These are phyloP conservation scores for Acanthamoeba polyphaga DNA, from an alignment of 208 protist genomes.

Conservation along the genomic window DNA sequence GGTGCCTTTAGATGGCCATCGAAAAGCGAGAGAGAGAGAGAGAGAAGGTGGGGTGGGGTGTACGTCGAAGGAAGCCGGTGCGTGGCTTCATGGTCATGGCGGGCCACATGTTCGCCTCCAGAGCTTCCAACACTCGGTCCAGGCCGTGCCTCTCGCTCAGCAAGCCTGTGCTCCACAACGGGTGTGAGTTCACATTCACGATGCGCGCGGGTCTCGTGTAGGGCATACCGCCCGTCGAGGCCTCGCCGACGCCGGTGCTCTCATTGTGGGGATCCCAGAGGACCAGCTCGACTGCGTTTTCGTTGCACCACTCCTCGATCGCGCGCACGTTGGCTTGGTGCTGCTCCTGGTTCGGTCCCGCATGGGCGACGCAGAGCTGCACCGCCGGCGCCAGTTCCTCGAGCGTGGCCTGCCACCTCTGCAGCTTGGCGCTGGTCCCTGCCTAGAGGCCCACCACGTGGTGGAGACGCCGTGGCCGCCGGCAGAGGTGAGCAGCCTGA, in stretches of 20 bases:
- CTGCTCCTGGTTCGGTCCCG: not conserved
- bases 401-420: not conserved
- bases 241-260: not conserved
- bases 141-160: conserved; percentile 29
- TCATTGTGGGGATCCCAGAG: not conserved
- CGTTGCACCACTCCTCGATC: conserved; percentile 22
- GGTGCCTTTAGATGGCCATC: not conserved
- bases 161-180: not conserved
- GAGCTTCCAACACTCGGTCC: conserved; percentile 25
- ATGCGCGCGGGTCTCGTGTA: not conserved
- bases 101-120: conserved; percentile 65
- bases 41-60: not conserved
- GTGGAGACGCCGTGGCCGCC: not conserved
- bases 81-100: conserved; percentile 59
- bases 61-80: not conserved
- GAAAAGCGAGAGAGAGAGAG: not conserved
- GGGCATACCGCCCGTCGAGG: not conserved
- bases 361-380: conserved; percentile 1
- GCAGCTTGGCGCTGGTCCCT: not conserved
- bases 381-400: not conserved
- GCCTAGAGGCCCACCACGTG: not conserved
- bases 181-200: not conserved
- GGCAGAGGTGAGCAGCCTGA: not conserved
- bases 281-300: not conserved
- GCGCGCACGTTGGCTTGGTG: not conserved